Conservation (phyloP, 177 flowering plant species). For the Vitis hybrid region DNA sequence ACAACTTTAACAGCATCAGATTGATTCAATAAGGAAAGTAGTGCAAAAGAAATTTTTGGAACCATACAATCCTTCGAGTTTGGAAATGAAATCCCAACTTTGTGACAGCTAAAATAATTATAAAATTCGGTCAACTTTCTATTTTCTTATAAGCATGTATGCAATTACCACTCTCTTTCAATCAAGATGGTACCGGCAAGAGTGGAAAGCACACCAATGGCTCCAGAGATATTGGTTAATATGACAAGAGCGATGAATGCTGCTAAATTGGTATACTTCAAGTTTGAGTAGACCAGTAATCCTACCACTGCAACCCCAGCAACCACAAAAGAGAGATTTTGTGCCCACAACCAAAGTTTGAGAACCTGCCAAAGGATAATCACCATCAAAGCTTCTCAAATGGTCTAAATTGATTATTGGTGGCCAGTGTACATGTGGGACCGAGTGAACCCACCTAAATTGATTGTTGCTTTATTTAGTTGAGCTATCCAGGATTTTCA, state of each 20-base stretch:
- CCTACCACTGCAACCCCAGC: constrained; percentile 73
- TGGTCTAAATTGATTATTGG: background rate
- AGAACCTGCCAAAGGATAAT: constrained; percentile 57
- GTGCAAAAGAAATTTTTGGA: background rate
- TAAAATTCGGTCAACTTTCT: too few species aligned
- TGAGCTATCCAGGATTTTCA: too few species aligned
- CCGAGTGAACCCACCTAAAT: background rate
- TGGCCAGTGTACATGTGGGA: background rate
- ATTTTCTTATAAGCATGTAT: background rate
- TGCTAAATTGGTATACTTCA: constrained; percentile 36
- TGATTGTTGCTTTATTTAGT: too few species aligned
- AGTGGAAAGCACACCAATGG: constrained; percentile 76
- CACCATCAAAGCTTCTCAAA: background rate
- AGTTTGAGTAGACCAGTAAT: constrained; percentile 39
- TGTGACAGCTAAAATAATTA: too few species aligned
- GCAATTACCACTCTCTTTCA: constrained; percentile 86
- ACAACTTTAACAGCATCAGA: background rate
- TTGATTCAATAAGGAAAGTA: background rate
- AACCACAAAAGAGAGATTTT: constrained; percentile 68
- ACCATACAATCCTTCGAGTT: too few species aligned
- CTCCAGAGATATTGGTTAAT: constrained; percentile 77
- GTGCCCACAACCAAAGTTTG: constrained; percentile 65
- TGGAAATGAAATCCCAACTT: too few species aligned
- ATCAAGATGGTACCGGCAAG: constrained; percentile 88
- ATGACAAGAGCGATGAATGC: constrained; percentile 52